phyloP scores from a whole-genome alignment of 352 stramenopile species.

The Pythium myriotylum region DNA sequence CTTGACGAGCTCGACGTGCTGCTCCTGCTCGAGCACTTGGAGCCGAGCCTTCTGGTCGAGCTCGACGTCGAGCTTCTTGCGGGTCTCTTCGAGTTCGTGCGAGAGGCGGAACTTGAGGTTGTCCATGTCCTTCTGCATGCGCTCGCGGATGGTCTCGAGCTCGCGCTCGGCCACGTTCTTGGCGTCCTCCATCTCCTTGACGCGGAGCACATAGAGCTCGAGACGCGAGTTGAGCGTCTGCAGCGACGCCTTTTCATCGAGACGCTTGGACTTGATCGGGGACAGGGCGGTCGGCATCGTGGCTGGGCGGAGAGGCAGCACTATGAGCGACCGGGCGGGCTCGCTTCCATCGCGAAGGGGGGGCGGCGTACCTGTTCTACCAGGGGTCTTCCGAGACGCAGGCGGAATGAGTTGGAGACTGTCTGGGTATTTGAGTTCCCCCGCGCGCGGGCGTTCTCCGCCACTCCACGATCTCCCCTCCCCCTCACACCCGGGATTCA shows the following conservation, averaged over 20 bases:
- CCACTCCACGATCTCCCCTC: slow-evolving; percentile 17
- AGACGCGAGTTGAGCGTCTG: slow-evolving; percentile 83
- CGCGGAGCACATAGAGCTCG: slow-evolving; percentile 81
- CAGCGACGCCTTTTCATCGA: slow-evolving; percentile 83
- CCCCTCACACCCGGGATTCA: slow-evolving; percentile 15
- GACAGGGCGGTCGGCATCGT: slow-evolving; percentile 65
- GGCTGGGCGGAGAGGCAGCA: slow-evolving; percentile 1
- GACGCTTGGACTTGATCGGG: slow-evolving; percentile 83
- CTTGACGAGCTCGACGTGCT: slow-evolving; percentile 77
- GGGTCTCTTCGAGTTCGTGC: slow-evolving; percentile 78
- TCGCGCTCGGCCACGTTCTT: slow-evolving; percentile 75
- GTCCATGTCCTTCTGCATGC: slow-evolving; percentile 81
- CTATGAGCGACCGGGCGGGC: too few relatives aligned
- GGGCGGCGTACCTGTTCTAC: slow-evolving; percentile 4
- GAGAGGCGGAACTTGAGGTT: slow-evolving; percentile 55
- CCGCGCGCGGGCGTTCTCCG: slow-evolving; percentile 26
- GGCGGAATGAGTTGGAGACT: background rate
- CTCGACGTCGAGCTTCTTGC: slow-evolving; percentile 78
- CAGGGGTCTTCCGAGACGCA: background rate
- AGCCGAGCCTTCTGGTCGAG: slow-evolving; percentile 73
- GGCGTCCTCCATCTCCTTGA: slow-evolving; percentile 82
- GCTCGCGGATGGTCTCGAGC: slow-evolving; percentile 77
- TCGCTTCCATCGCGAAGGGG: too few relatives aligned
- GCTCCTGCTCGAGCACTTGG: slow-evolving; percentile 79
- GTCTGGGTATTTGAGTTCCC: slow-evolving; percentile 20